These are phyloP conservation scores for Arthrocladium fulminans DNA, from an alignment of 2,329 filamentous ascomycete genomes.

Conservation along the genomic window DNA sequence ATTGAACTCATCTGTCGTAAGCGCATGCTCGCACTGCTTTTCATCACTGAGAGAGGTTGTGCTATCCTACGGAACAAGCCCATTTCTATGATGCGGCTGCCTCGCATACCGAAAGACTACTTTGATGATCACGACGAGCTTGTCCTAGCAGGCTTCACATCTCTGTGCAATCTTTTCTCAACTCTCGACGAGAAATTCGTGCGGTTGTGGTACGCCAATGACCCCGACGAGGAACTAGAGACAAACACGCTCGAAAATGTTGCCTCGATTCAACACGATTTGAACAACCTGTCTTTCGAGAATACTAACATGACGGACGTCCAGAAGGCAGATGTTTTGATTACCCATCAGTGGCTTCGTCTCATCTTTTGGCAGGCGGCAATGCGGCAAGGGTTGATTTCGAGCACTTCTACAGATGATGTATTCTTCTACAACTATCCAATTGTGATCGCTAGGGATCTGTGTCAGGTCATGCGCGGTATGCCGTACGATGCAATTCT, in stretches of 20 bases:
- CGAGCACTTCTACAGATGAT: constrained; percentile 48
- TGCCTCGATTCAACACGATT: constrained; percentile 18
- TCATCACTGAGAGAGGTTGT: constrained; percentile 22
- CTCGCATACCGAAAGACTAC: constrained; percentile 17
- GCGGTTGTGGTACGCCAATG: constrained; percentile 17
- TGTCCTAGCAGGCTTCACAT: constrained; percentile 21
- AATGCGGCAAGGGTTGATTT: constrained; percentile 57
- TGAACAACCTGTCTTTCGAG: constrained; percentile 20
- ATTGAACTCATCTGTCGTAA: constrained; percentile 20
- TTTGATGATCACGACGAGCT: constrained; percentile 22
- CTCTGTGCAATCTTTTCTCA: constrained; percentile 20
- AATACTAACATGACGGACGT: constrained; percentile 46
- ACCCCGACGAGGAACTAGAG: constrained; percentile 11
- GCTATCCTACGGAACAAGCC: constrained; percentile 23
- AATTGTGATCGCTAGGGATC: constrained; percentile 52
- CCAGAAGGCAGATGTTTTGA: constrained; percentile 57
- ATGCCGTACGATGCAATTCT: constrained; percentile 16
- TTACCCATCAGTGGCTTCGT: constrained; percentile 63
- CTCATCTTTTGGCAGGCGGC: constrained; percentile 64
- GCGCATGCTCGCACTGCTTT: constrained; percentile 21
- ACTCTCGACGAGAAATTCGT: constrained; percentile 23
- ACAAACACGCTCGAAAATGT: constrained; percentile 18
- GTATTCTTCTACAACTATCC: constrained; percentile 57
- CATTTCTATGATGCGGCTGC: constrained; percentile 18
- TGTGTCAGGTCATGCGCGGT: constrained; percentile 27